A percentile compares a stretch with the other conserved stretches of the same genome.
Evolutionary conservation across 768 basidiomycete genomes (phyloP).

Genomic region (Sistotremastrum niveocremeum): DNA sequence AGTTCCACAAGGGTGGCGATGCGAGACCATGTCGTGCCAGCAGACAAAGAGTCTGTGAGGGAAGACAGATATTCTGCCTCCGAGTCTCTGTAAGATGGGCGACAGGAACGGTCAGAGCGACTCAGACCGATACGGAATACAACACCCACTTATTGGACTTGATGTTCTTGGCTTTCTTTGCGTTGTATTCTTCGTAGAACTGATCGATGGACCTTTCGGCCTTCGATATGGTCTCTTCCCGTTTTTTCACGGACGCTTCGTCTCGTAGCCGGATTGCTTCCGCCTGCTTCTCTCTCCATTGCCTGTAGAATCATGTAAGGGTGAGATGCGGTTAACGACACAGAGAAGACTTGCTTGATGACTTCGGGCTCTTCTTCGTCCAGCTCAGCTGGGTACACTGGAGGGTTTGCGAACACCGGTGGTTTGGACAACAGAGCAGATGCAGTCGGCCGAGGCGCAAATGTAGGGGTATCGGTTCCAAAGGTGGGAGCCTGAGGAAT

Average conservation of each 20-base stretch:
- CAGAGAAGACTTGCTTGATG: constrained; percentile 47
- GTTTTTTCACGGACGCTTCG: constrained; percentile 59
- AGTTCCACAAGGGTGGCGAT: constrained; percentile 79
- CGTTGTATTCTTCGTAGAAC: constrained; percentile 80
- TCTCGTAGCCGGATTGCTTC: constrained; percentile 76
- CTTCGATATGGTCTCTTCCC: constrained; percentile 70
- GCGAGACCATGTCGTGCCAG: constrained; percentile 93
- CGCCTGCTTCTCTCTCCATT: constrained; percentile 81
- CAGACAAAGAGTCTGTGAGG: constrained; percentile 64
- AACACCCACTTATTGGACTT: constrained; percentile 82
- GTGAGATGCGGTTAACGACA: not conserved
- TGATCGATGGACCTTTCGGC: constrained; percentile 82
- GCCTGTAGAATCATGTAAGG: constrained; percentile 27
- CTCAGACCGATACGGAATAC: not conserved
- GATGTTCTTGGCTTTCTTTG: constrained; percentile 82
- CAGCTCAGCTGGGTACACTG: constrained; percentile 43
- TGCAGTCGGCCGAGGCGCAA: constrained; percentile 66
- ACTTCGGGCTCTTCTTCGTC: constrained; percentile 78
- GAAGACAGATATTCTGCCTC: constrained; percentile 68
- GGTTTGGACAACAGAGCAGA: constrained; percentile 51
- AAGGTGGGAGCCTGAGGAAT: constrained; percentile 25
- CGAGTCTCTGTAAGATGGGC: constrained; percentile 47
- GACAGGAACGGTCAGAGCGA: constrained; percentile 1
- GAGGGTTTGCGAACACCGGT: constrained; percentile 24
- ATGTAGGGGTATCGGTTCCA: constrained; percentile 33